Percentiles rank a stretch among this genome's conserved stretches.
Evolutionary conservation across 352 stramenopile genomes (phyloP).

Genomic region (Pythium monospermum): DNA sequence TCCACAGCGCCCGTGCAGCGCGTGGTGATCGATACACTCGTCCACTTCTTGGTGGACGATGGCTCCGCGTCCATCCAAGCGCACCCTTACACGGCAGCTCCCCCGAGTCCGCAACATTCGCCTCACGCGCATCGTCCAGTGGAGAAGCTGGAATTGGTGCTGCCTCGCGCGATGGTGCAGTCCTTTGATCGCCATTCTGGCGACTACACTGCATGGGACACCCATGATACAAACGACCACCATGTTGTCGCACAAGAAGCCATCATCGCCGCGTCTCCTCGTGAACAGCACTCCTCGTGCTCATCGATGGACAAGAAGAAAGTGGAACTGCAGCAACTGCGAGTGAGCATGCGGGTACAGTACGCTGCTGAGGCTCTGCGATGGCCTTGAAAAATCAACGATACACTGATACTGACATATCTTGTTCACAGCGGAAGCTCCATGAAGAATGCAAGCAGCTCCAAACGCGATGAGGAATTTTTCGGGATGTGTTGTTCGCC

Average conservation of each 20-base stretch:
- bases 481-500: too few species aligned
- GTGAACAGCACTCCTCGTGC: background rate
- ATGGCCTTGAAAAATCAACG: too few species aligned
- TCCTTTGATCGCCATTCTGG: background rate
- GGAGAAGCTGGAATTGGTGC: constrained; percentile 4
- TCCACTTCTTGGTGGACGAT: constrained; percentile 30
- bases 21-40: constrained; percentile 50
- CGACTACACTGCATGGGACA: constrained; percentile 18
- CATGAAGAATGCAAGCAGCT: constrained; percentile 15
- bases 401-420: background rate
- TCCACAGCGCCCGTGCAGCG: constrained; percentile 32
- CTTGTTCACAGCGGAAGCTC: constrained; percentile 8
- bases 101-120: too few species aligned
- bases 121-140: too few species aligned
- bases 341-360: constrained; percentile 38
- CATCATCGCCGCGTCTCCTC: constrained; percentile 5
- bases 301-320: constrained; percentile 45
- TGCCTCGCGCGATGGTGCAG: background rate
- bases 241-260: background rate
- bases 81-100: too few species aligned
- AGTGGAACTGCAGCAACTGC: constrained; percentile 38
- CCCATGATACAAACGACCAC: background rate
- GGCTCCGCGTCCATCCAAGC: too few species aligned
- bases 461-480: background rate
- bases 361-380: too few species aligned